phyloP scores from a whole-genome alignment of 371 early-diverging fungal genomes.

The Parasitella parasitica region DNA sequence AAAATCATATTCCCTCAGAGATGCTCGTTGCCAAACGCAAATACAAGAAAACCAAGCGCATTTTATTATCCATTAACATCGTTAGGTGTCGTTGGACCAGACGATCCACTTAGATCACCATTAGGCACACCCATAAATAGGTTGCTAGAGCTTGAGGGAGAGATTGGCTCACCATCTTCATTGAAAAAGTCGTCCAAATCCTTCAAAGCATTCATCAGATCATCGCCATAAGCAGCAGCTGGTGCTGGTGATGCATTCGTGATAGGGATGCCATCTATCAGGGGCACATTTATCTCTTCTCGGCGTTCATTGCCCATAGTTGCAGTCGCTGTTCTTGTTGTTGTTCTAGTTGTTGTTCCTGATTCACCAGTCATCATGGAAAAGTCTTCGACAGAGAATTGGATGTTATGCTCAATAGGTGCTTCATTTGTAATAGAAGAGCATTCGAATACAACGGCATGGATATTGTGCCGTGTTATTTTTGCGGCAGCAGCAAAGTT shows the following conservation, averaged over 20 bases:
- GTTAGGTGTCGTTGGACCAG: conserved; percentile 1
- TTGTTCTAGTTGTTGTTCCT: too few relatives aligned
- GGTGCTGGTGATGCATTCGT: background rate
- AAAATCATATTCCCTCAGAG: background rate
- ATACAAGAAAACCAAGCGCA: too few relatives aligned
- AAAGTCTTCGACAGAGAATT: conserved; percentile 50
- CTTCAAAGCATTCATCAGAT: conserved; percentile 56
- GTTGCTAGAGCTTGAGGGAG: conserved; percentile 12
- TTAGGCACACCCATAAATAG: background rate
- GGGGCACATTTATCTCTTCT: background rate
- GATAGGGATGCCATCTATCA: conserved; percentile 2
- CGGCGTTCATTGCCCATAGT: background rate
- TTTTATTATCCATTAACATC: background rate
- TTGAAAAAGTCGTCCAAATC: conserved; percentile 65
- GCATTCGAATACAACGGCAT: conserved; percentile 54
- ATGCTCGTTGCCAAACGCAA: too few relatives aligned
- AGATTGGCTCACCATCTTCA: conserved; percentile 46
- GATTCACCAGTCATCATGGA: conserved; percentile 43
- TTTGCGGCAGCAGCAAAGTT: conserved; percentile 32
- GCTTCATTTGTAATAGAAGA: conserved; percentile 43
- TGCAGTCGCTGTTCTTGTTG: background rate
- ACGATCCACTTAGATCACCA: background rate
- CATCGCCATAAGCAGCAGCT: conserved; percentile 34
- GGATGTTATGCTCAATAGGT: conserved; percentile 46
- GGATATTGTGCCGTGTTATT: conserved; percentile 50